Base-by-base conservation (phyloP, 495 filamentous ascomycete species). In the Hyphodiscus hymeniophilus region DNA sequence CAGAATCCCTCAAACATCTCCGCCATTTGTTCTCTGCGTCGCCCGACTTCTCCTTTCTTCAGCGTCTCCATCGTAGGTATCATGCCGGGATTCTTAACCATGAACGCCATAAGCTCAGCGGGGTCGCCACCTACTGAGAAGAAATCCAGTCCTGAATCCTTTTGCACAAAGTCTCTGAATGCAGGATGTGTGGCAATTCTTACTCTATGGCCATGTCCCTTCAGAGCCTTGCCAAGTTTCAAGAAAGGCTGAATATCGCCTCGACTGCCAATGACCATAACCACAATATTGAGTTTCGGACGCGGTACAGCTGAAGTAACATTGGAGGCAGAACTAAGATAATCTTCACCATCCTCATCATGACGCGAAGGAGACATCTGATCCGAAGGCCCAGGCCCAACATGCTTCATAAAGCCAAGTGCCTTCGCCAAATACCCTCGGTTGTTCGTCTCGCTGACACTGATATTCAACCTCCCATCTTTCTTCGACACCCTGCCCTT, bases 31-130 rank as follows among this genome's bases (percentile, higher is more conserved):
- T 70, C 67, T 12, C 82, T 70, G 13, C 77, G 67, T 48, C 73
- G 68, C 3, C 67, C 68, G 20, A 90, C 74, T 38, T 85, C 83
- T 4, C 85, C 85, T 24, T 67, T 77, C 28, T 72, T 70, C 8
- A 90, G 64, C 4, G 79, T 69, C 41, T 79, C 69, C 35, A 87
- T 66, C 10, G 73, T 75, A 0, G 85, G 85, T 60, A 89, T 80
- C 44, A 90, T 67, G 2, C 84, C 82, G 6, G 84, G 82, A 62
- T 90, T 86, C 57, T 84, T 84, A 15, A 89, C 84, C 85, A 89
- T 88, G 54, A 84, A 89, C 2, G 81, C 75, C 85, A 90, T 90
- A 21, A 90, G 72, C 53, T 84, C 76, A 1, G 76, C 71, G 7
- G 85, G 85, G 58, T 89, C 80, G 17, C 85, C 85, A 11, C 84